These are phyloP conservation scores for Lentinula detonsa DNA, from an alignment of 768 basidiomycete genomes.

Conservation along the genomic window DNA sequence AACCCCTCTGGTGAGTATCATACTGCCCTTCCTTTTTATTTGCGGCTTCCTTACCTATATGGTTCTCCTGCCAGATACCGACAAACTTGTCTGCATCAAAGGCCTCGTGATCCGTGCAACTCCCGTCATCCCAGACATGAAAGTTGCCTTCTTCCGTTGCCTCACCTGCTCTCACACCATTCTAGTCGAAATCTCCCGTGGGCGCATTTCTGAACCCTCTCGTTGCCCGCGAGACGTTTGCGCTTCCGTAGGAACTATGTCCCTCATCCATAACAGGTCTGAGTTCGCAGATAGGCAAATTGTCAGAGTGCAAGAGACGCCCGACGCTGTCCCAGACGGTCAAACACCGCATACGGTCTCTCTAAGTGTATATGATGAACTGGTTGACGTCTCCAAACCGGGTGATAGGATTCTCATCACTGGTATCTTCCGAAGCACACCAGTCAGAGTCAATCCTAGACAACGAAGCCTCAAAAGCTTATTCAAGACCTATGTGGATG, in stretches of 20 bases:
- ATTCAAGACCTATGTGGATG: constrained; percentile 97
- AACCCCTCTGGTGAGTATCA: constrained; percentile 78
- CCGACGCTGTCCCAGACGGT: constrained; percentile 95
- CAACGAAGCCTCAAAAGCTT: constrained; percentile 89
- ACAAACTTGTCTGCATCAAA: constrained; percentile 94
- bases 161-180: constrained; percentile 94
- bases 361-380: constrained; percentile 95
- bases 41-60: not conserved
- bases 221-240: constrained; percentile 94
- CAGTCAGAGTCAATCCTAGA: constrained; percentile 91
- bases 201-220: constrained; percentile 90
- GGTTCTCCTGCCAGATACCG: constrained; percentile 64
- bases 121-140: constrained; percentile 99
- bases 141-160: constrained; percentile 97
- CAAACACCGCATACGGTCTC: constrained; percentile 98
- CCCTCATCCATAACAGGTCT: constrained; percentile 93
- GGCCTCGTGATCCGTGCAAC: constrained; percentile 97
- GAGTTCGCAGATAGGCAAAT: constrained; percentile 96
- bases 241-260: constrained; percentile 82
- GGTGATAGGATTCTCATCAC: constrained; percentile 89
- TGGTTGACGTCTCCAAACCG: constrained; percentile 94
- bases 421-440: constrained; percentile 92
- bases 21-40: not conserved
- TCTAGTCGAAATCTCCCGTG: constrained; percentile 96
- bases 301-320: constrained; percentile 93